Evolutionary conservation across 306 rosid species (phyloP).

Genomic region (Cajanus cajan): DNA sequence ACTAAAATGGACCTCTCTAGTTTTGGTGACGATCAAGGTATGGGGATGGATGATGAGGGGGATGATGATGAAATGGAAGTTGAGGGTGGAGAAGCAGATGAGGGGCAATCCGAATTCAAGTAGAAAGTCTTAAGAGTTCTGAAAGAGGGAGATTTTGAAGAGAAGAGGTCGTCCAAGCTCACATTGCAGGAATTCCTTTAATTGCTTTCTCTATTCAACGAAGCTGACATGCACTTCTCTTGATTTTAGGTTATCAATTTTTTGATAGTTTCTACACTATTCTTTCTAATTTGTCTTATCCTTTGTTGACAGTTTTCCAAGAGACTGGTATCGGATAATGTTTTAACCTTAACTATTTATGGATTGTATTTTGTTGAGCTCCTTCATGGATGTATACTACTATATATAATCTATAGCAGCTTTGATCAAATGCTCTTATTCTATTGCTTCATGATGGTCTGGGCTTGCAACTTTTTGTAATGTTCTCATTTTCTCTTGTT

Average conservation of each 20-base stretch:
- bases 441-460: not conserved
- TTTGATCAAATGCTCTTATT: not conserved
- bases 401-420: not conserved
- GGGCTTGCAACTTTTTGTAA: not conserved
- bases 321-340: not conserved
- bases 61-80: conserved; percentile 63
- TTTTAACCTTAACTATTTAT: not conserved
- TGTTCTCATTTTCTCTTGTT: not conserved
- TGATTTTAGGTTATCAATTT: conserved; percentile 33
- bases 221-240: conserved; percentile 77
- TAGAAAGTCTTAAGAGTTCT: conserved; percentile 65
- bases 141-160: conserved; percentile 83
- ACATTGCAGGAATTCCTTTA: conserved; percentile 71
- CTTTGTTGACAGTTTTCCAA: not conserved
- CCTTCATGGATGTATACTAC: not conserved
- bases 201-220: conserved; percentile 75
- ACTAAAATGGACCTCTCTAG: conserved; percentile 36
- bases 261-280: too few relatives aligned
- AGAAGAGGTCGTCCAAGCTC: conserved; percentile 86
- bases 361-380: conserved; percentile 15
- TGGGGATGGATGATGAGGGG: conserved; percentile 60
- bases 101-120: conserved; percentile 76
- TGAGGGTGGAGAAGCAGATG: conserved; percentile 57
- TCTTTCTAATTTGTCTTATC: not conserved
- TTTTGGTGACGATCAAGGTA: conserved; percentile 47